phyloP scores from a whole-genome alignment of 768 basidiomycete species.

The Tylopilus sp. region DNA sequence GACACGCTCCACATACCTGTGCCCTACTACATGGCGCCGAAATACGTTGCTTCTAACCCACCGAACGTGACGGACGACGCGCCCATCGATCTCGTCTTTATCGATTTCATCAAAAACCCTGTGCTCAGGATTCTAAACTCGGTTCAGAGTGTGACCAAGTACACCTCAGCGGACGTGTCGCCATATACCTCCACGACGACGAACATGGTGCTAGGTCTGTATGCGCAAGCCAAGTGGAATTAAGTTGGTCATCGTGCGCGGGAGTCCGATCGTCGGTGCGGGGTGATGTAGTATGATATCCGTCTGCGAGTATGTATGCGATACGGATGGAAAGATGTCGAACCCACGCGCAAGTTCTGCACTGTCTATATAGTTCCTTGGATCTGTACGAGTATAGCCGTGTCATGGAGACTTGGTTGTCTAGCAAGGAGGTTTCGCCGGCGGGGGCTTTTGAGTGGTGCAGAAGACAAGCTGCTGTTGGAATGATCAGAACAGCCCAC shows the following conservation, averaged over 20 bases:
- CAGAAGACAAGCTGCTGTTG: too few species aligned
- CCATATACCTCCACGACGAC: constrained; percentile 49
- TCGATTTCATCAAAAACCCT: constrained; percentile 59
- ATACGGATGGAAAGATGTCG: too few species aligned
- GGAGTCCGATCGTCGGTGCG: too few species aligned
- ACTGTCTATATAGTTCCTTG: too few species aligned
- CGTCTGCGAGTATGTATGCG: too few species aligned
- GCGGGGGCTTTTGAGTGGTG: too few species aligned
- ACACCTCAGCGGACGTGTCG: constrained; percentile 47
- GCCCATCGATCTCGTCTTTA: constrained; percentile 71
- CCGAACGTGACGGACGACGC: constrained; percentile 49
- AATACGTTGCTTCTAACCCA: constrained; percentile 55
- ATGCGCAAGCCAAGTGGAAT: constrained; percentile 34
- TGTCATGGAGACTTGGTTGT: too few species aligned
- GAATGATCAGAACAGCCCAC: too few species aligned
- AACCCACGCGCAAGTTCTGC: too few species aligned
- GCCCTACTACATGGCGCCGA: constrained; percentile 50
- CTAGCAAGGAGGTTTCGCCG: too few species aligned
- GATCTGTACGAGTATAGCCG: too few species aligned
- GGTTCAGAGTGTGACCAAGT: constrained; percentile 48
- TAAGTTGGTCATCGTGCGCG: neutral
- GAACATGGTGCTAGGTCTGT: constrained; percentile 37
- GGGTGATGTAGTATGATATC: too few species aligned
- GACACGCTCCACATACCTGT: constrained; percentile 64
- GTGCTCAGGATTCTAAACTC: constrained; percentile 54